Base-by-base conservation (phyloP, 177 flowering plant genomes). In the Vitis hybrid region DNA sequence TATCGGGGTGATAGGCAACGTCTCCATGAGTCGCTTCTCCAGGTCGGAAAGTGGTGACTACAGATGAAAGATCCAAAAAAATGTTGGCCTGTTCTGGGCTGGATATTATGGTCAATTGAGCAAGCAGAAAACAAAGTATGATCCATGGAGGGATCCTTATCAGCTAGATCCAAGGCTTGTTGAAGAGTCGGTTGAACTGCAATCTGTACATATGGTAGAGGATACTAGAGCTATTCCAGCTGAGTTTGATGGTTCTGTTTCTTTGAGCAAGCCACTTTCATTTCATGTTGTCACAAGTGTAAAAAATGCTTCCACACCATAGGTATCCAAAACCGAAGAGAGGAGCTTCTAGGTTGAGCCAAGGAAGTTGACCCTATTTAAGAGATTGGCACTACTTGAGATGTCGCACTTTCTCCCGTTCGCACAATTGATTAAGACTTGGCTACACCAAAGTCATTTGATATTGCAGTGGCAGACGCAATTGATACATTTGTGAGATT, bases 141-240 rank as follows among this genome's bases (percentile, higher is more conserved):
- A 24, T 24, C 27, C 27, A 24, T 24, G 27, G 27, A 24, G 27
- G 99, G 99, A 94, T 83, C 98, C 96, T 52, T 97, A 97, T 32
- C 96, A 97, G 61, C 78, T 88, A 61, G 99, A 96, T 82, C 99
- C 97, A 10, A 82, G 99, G 68, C 91, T 92, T 71, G 71, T 60
- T 46, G 76, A 81, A 21, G 78, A 58, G 46, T 67, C 90, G 61
- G 72, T 55, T 75, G 91, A 77, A 65, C 69, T 64, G 32, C 80
- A 86, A 62, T 71, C 83, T 11, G 57, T 70, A 1, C 74, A 82
- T 61, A 8, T 49, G 68, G 69, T 75, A 30, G 97, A 92, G 74
- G 91, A 90, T 19, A 55, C 66, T 60, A 64, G 60, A 62, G 64
- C 74, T 63, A 40, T 66, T 17, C 79, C 72, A 72, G 65, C 81